A percentile compares a stretch with the other conserved stretches of the same genome.
phyloP scores from a whole-genome alignment of 225 moss, liverwort and hornwort genomes.

The Pseudisothecium myosuroides region DNA sequence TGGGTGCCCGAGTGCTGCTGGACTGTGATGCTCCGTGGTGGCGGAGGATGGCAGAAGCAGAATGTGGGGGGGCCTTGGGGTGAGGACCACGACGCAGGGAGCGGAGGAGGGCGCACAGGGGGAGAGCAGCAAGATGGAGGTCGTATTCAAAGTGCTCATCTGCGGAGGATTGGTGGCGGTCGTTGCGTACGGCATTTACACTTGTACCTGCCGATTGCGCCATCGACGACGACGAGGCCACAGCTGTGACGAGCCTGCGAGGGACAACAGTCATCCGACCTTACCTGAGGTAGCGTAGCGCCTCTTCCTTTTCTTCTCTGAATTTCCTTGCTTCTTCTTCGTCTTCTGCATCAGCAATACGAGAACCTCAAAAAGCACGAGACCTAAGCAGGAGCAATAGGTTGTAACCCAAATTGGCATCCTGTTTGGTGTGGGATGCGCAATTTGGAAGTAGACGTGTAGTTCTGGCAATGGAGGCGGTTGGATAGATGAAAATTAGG shows the following conservation, averaged over 20 bases:
- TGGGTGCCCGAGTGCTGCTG: background rate
- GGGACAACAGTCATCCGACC: background rate
- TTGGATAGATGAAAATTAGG: background rate
- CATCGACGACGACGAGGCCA: background rate
- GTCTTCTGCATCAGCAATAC: background rate
- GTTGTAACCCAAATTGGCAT: background rate
- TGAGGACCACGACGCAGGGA: background rate
- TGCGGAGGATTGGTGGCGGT: constrained; percentile 27
- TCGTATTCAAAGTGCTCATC: constrained; percentile 14
- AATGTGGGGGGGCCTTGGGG: constrained; percentile 1
- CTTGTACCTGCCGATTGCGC: constrained; percentile 6
- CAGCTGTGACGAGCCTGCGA: background rate
- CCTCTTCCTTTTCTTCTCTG: background rate
- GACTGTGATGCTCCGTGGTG: constrained; percentile 17
- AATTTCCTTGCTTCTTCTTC: background rate
- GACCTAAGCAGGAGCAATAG: background rate
- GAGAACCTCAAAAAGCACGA: background rate
- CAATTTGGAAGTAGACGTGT: background rate
- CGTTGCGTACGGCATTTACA: constrained; percentile 27
- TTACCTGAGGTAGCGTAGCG: background rate
- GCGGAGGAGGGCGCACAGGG: background rate
- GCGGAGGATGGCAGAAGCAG: constrained; percentile 22
- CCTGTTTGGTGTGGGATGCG: background rate
- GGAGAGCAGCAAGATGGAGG: constrained; percentile 14
- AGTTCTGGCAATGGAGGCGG: background rate